Percentiles rank a stretch among this genome's conserved stretches.
These are phyloP conservation scores for Carex littledalei DNA, from an alignment of 176 grass and related monocot genomes.

Conservation along the genomic window DNA sequence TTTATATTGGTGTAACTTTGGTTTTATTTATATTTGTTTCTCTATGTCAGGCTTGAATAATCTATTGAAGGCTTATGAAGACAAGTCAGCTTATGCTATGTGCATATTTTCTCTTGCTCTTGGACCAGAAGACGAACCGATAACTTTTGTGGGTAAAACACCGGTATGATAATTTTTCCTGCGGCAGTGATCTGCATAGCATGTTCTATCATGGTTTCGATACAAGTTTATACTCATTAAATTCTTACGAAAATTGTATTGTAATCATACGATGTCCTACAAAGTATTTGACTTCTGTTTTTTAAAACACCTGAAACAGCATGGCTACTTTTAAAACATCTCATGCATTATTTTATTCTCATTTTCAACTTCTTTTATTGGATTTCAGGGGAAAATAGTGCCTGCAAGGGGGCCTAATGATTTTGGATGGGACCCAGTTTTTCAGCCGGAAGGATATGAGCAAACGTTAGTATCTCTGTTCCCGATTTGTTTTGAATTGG, in stretches of 20 bases:
- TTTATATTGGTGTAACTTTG: neutral
- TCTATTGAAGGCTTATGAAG: conserved; percentile 82
- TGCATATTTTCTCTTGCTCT: conserved; percentile 97
- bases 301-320: neutral
- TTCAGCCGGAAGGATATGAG: conserved; percentile 84
- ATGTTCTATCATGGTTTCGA: neutral
- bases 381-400: conserved; percentile 71
- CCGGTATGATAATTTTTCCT: conserved; percentile 36
- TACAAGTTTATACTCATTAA: neutral
- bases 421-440: conserved; percentile 99
- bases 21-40: conserved; percentile 22
- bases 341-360: neutral
- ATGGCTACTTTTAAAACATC: neutral
- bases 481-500: neutral
- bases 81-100: conserved; percentile 97
- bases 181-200: neutral
- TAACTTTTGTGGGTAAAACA: conserved; percentile 88
- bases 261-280: no score
- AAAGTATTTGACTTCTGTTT: no score
- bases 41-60: conserved; percentile 75
- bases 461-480: conserved; percentile 52
- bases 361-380: conserved; percentile 8
- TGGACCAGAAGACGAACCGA: conserved; percentile 69
- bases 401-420: conserved; percentile 66
- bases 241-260: neutral